Base-by-base conservation (phyloP, 23 red algal genomes). In the Cyanidium caldarium region DNA sequence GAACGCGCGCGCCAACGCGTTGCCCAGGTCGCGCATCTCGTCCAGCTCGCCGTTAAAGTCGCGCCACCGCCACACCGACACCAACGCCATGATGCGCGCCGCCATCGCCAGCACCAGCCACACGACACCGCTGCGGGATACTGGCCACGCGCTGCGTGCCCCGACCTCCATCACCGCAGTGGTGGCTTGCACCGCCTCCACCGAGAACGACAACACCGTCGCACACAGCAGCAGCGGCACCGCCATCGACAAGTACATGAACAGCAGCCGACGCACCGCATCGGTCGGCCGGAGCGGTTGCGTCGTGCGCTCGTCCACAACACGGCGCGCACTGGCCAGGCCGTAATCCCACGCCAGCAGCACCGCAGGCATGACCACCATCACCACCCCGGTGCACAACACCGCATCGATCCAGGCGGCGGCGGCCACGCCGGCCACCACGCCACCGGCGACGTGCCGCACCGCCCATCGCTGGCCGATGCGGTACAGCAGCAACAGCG, bases 251-350 rank as follows among this genome's bases (percentile, higher is more conserved):
- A 25, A 10, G 31, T 61, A 61, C 51, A 61, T 61, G 10, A 61
- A 61, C n/a, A 61, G 51, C 10, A 61, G 51, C 5, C 51, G 51
- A 5, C 51, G 51, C 51, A 61, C 51, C 7, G 51, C 51, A 61
- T 61, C 51, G 51, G 10, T 61, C 31, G 51, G n/a, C 3, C 51
- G 51, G 51, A 28, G 31, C 21, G 10, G n/a, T 28, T 7, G 51
- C 7, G 31, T 7, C 5, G n/a, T 16, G 3, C 51, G 51, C 13
- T 16, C n/a, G 31, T 61, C 51, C 7, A 61, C 19, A 28, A 16
- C n/a, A 10, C 51, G 51, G 10, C n/a, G n/a, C 10, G 31, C 51
- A 5, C n/a, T 16, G 13, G 51, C 51, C 7, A 16, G 19, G n/a
- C 19, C 10, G 5, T 28, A 61, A 28, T 61, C 51, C 51, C 51